Conservation (phyloP, 768 basidiomycete genomes). For the Xerocomus spinulosus region DNA sequence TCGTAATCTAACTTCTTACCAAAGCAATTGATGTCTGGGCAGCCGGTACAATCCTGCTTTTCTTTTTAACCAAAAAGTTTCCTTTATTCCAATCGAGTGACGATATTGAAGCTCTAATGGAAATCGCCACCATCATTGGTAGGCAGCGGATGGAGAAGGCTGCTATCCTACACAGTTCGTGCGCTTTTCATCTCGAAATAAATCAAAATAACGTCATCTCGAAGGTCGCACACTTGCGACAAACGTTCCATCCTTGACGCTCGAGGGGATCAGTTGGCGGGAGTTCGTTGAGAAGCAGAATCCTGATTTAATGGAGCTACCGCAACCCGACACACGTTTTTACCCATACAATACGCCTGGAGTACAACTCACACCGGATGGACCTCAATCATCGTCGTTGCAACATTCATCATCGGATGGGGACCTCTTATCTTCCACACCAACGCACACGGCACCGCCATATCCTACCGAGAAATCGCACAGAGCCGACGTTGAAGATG, state of each 20-base stretch:
- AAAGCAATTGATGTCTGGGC: constrained; percentile 97
- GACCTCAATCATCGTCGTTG: constrained; percentile 33
- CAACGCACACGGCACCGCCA: constrained; percentile 11
- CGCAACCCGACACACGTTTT: constrained; percentile 45
- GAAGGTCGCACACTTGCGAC: constrained; percentile 84
- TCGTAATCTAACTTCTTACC: constrained; percentile 6
- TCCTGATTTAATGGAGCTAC: constrained; percentile 56
- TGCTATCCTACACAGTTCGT: constrained; percentile 85
- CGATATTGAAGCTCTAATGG: constrained; percentile 93
- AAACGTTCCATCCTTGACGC: constrained; percentile 78
- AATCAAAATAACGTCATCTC: constrained; percentile 4
- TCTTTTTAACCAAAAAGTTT: constrained; percentile 89
- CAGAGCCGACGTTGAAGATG: constrained; percentile 53
- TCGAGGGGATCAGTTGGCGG: constrained; percentile 63
- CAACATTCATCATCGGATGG: constrained; percentile 21
- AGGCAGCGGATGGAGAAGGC: constrained; percentile 75
- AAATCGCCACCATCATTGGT: constrained; percentile 86
- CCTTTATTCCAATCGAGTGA: constrained; percentile 92
- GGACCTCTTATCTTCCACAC: constrained; percentile 21
- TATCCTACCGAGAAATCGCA: constrained; percentile 39
- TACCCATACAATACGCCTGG: constrained; percentile 45
- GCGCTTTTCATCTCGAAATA: neutral
- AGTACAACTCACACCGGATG: constrained; percentile 24
- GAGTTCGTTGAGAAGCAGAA: constrained; percentile 77
- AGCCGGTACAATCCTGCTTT: constrained; percentile 85